These are phyloP conservation scores for Purpureocillium lavendulum DNA, from an alignment of 2,329 filamentous ascomycete genomes.

Conservation along the genomic window DNA sequence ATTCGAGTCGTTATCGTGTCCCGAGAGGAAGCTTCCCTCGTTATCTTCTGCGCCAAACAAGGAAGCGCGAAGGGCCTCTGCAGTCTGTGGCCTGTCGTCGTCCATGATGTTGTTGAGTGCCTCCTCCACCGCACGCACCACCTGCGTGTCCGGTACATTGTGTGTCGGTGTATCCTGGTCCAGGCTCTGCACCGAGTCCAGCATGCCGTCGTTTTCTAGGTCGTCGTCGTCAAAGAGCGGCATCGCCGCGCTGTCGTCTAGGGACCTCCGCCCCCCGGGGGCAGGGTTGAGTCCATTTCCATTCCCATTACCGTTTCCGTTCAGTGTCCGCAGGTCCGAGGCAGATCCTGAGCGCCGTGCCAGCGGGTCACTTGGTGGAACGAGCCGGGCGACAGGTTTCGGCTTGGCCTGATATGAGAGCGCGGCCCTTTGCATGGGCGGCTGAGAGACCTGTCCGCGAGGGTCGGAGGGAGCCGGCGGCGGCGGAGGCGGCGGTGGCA, in stretches of 20 bases:
- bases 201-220: conserved; percentile 60
- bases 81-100: conserved; percentile 56
- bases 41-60: conserved; percentile 43
- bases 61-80: conserved; percentile 57
- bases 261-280: conserved; percentile 48
- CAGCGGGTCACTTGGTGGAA: conserved; percentile 25
- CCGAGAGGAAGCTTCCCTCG: conserved; percentile 41
- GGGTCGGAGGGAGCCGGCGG: neutral
- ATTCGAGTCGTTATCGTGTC: conserved; percentile 50
- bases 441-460: conserved; percentile 6
- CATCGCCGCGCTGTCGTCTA: conserved; percentile 50
- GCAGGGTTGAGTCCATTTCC: conserved; percentile 31
- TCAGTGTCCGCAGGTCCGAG: conserved; percentile 34
- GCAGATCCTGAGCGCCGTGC: conserved; percentile 36
- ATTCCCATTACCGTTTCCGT: conserved; percentile 27
- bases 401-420: conserved; percentile 35
- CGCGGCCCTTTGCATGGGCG: conserved; percentile 18
- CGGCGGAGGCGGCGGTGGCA: too few relatives aligned
- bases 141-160: conserved; percentile 60
- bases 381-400: conserved; percentile 30
- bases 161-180: conserved; percentile 55
- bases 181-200: conserved; percentile 68
- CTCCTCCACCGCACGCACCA: conserved; percentile 88
- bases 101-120: conserved; percentile 90
- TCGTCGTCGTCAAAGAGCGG: conserved; percentile 79